Conservation (phyloP, 1,139 yeast species). For the Diutina neorugosa region DNA sequence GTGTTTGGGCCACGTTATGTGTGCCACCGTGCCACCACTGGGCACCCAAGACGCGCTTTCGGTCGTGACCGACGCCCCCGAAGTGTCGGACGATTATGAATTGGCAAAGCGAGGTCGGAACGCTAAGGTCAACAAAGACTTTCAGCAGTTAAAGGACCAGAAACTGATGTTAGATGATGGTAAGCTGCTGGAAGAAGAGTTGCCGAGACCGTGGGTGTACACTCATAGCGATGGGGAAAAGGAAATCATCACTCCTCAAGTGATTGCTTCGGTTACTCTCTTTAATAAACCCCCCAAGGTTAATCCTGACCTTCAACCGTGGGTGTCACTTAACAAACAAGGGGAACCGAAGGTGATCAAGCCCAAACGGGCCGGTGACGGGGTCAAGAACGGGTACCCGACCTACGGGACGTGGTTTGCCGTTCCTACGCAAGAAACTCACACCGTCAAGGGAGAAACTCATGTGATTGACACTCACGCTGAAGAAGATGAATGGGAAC, state of each 20-base stretch:
- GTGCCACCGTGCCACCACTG: not conserved
- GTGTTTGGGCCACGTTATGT: not conserved
- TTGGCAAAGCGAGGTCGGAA: not conserved
- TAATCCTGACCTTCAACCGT: slow-evolving; percentile 61
- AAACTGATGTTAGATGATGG: slow-evolving; percentile 5
- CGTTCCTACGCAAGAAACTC: slow-evolving; percentile 47
- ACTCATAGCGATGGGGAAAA: slow-evolving; percentile 44
- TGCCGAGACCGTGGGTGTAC: slow-evolving; percentile 54
- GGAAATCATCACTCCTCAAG: slow-evolving; percentile 72
- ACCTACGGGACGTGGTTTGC: slow-evolving; percentile 70
- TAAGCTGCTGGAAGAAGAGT: slow-evolving; percentile 7
- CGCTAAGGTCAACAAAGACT: slow-evolving; percentile 23
- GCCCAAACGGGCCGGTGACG: slow-evolving; percentile 66
- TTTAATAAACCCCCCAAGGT: slow-evolving; percentile 59
- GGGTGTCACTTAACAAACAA: slow-evolving; percentile 67
- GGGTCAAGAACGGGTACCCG: slow-evolving; percentile 53
- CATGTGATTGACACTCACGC: slow-evolving; percentile 41
- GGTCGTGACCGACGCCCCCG: not conserved
- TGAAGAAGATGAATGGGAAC: slow-evolving; percentile 62
- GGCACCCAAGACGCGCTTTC: not conserved
- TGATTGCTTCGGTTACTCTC: slow-evolving; percentile 72
- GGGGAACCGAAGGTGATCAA: slow-evolving; percentile 73
- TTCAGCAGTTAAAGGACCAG: slow-evolving; percentile 19
- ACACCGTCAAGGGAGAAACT: slow-evolving; percentile 39
- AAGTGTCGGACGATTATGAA: not conserved